phyloP scores from a whole-genome alignment of 306 rosid genomes.

The Quercus bicolor region DNA sequence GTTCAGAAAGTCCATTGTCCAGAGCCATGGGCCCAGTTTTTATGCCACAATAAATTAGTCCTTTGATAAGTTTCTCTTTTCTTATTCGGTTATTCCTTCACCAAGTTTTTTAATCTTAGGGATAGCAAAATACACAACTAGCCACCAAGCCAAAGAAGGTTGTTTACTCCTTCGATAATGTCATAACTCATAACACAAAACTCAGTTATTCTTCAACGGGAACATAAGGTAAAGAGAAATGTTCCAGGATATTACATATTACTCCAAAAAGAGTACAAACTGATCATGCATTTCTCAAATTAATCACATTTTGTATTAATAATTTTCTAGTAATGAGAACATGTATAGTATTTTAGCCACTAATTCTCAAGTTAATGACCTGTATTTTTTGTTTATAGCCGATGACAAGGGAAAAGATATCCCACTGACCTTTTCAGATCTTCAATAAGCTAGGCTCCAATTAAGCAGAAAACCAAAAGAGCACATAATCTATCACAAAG shows the following conservation, averaged over 20 bases:
- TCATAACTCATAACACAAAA: neutral
- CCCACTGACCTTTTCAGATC: neutral
- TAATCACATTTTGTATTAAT: neutral
- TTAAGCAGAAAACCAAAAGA: neutral
- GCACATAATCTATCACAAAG: constrained; percentile 1
- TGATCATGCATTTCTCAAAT: neutral
- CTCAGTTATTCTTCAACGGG: neutral
- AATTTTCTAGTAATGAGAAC: neutral
- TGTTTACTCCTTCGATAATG: too few relatives aligned
- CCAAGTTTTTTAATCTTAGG: too few relatives aligned
- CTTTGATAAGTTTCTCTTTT: neutral
- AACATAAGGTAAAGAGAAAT: neutral
- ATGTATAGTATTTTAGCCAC: neutral
- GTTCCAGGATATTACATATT: neutral
- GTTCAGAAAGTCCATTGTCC: neutral
- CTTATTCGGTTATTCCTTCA: too few relatives aligned
- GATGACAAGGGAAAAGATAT: neutral
- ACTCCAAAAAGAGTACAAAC: neutral
- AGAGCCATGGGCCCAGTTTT: neutral
- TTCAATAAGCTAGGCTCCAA: constrained; percentile 11
- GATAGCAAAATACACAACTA: too few relatives aligned
- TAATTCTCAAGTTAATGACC: neutral
- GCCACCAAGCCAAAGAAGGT: too few relatives aligned
- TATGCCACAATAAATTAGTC: neutral
- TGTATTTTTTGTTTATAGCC: neutral